A percentile compares a stretch with the other conserved stretches of the same genome.
Evolutionary conservation across 768 basidiomycete species (phyloP).

Genomic region (Boletus subcaerulescens): DNA sequence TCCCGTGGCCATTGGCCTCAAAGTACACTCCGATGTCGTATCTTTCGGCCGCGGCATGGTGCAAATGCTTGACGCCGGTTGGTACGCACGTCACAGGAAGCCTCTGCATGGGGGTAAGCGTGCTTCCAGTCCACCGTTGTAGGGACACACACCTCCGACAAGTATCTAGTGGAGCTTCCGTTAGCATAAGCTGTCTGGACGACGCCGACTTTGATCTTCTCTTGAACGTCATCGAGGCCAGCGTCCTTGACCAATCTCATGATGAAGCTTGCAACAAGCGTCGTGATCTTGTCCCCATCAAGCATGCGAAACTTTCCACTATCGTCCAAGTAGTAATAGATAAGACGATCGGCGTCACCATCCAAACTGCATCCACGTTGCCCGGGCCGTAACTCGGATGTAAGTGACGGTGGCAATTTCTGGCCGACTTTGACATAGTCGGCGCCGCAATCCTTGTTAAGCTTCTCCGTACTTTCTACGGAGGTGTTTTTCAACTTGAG

Average conservation of each 20-base stretch:
- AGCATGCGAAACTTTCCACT: constrained; percentile 81
- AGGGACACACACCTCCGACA: constrained; percentile 59
- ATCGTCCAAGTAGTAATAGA: constrained; percentile 90
- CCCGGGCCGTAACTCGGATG: constrained; percentile 57
- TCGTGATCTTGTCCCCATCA: constrained; percentile 98
- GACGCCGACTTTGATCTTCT: constrained; percentile 79
- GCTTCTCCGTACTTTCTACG: constrained; percentile 58
- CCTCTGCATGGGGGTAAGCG: constrained; percentile 49
- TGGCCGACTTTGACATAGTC: constrained; percentile 97
- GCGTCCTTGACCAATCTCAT: constrained; percentile 84
- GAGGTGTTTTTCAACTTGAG: constrained; percentile 70
- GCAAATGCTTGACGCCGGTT: constrained; percentile 97
- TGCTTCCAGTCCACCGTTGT: neutral
- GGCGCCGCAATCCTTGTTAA: constrained; percentile 90
- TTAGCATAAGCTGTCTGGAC: constrained; percentile 99
- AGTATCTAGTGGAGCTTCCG: constrained; percentile 92
- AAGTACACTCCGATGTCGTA: constrained; percentile 98
- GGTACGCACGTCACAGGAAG: constrained; percentile 93
- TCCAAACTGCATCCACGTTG: constrained; percentile 92
- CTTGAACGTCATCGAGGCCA: constrained; percentile 58
- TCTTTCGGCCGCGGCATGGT: constrained; percentile 91
- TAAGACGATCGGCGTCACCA: constrained; percentile 95
- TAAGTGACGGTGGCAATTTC: constrained; percentile 75
- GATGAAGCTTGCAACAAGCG: constrained; percentile 89
- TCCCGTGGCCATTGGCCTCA: constrained; percentile 98